phyloP scores from a whole-genome alignment of 306 rosid genomes.

The Clitoria ternatea region DNA sequence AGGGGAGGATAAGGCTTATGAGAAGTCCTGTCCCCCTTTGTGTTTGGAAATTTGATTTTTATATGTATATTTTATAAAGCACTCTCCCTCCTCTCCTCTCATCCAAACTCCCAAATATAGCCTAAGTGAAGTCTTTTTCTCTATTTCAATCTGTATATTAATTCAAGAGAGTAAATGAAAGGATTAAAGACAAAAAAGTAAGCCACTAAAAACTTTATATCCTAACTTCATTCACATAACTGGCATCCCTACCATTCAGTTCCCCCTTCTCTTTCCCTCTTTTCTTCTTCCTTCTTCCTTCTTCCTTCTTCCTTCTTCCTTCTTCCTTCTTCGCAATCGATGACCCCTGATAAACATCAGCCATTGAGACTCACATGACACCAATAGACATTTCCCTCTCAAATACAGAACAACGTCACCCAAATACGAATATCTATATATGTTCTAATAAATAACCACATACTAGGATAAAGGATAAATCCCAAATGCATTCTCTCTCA shows the following conservation, averaged over 20 bases:
- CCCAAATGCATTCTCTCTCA: not conserved
- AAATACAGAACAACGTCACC: not conserved
- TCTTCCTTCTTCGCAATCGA: not conserved
- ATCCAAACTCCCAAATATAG: no score
- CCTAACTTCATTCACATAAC: not conserved
- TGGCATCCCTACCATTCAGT: not conserved
- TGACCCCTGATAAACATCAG: not conserved
- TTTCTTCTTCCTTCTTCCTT: not conserved
- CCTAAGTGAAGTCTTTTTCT: no score
- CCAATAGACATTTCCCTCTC: not conserved
- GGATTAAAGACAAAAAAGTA: no score
- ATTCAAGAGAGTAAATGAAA: no score
- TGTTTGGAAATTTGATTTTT: no score
- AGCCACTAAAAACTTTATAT: no score
- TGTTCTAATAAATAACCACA: not conserved
- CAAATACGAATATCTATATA: not conserved
- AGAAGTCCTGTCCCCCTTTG: no score
- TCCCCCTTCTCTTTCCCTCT: not conserved
- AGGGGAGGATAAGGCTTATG: no score
- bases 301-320: no score
- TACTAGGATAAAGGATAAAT: not conserved
- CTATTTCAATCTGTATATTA: no score
- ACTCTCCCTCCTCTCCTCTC: no score
- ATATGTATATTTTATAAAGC: no score
- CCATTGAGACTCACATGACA: not conserved